Conservation (phyloP, 78 protist genomes). For the Chrysochromulina tobinii region DNA sequence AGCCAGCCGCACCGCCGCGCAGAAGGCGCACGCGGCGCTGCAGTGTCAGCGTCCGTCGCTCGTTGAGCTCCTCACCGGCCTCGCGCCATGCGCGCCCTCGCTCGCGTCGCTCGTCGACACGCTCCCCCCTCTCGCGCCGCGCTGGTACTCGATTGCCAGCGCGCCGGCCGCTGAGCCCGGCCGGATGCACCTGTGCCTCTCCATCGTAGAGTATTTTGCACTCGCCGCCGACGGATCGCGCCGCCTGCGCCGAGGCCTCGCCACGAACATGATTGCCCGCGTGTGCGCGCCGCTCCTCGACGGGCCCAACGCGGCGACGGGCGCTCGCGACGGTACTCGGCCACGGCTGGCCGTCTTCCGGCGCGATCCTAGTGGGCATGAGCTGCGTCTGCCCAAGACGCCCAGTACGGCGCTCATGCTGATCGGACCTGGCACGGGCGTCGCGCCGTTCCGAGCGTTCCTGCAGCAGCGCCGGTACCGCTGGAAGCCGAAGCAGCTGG, state of each 20-base stretch:
- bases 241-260: not conserved
- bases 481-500: not conserved
- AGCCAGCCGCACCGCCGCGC: not conserved
- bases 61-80: not conserved
- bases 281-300: not conserved
- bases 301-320: not conserved
- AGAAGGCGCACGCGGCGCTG: not conserved
- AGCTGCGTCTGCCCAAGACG: not conserved
- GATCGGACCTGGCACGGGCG: constrained; percentile 31
- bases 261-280: not conserved
- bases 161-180: not conserved
- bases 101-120: not conserved
- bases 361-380: constrained; percentile 2
- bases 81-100: not conserved
- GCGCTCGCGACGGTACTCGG: too few species aligned
- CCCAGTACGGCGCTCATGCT: not conserved
- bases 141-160: not conserved
- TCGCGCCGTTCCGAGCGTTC: constrained; percentile 18
- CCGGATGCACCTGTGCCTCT: not conserved
- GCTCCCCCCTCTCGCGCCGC: constrained; percentile 23
- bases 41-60: not conserved
- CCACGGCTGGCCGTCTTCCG: not conserved
- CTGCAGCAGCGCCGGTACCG: not conserved
- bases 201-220: not conserved
- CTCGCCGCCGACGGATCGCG: not conserved